Percentiles rank a stretch among this genome's conserved stretches.
phyloP scores from a whole-genome alignment of 2,329 filamentous ascomycete genomes.

The Capronia americana region DNA sequence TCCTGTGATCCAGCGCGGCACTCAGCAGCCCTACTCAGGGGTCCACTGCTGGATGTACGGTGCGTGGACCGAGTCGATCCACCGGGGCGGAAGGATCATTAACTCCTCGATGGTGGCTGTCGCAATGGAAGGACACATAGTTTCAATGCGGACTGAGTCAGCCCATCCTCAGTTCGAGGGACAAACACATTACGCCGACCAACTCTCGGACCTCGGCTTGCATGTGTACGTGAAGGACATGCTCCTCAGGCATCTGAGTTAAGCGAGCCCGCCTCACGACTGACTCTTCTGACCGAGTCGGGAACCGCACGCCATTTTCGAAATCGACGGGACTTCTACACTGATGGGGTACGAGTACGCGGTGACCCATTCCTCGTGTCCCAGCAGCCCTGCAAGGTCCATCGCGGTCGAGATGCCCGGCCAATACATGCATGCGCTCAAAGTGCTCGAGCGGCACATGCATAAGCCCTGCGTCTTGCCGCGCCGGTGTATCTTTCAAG shows the following conservation, averaged over 20 bases:
- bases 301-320: not conserved
- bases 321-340: not conserved
- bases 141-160: not conserved
- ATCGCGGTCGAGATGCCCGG: not conserved
- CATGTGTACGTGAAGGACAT: not conserved
- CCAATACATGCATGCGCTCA: not conserved
- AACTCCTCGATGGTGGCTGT: not conserved
- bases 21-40: not conserved
- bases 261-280: not conserved
- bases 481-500: constrained; percentile 15
- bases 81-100: not conserved
- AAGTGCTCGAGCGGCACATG: not conserved
- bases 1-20: not conserved
- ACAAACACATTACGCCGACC: not conserved
- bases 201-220: not conserved
- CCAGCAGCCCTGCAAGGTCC: not conserved
- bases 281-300: not conserved
- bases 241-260: not conserved
- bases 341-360: not conserved
- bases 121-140: not conserved
- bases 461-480: not conserved
- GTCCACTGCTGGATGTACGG: not conserved
- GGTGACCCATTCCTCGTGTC: not conserved
- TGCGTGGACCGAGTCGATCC: not conserved
- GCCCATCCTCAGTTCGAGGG: not conserved